Conservation (phyloP, 192 early-diverging fungal species). For the Lunasporangiospora selenospora region DNA sequence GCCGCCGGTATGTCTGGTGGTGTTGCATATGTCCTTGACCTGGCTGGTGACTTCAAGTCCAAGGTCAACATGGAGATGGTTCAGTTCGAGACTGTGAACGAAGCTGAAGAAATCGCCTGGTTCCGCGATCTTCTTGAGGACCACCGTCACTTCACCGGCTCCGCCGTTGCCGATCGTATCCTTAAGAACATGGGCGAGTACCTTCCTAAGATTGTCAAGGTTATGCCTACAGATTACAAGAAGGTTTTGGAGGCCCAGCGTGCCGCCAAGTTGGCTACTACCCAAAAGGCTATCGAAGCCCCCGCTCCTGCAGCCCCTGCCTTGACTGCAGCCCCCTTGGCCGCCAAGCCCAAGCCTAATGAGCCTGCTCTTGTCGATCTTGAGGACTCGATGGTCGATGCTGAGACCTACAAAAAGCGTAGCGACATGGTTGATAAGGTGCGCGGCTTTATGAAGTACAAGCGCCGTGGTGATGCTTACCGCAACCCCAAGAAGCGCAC, state of each 20-base stretch:
- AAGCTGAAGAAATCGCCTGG: conserved; percentile 76
- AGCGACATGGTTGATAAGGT: conserved; percentile 88
- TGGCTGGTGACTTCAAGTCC: conserved; percentile 63
- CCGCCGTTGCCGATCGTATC: conserved; percentile 72
- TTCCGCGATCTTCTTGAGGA: conserved; percentile 81
- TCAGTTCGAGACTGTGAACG: conserved; percentile 80
- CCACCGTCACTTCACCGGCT: conserved; percentile 84
- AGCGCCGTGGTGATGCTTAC: conserved; percentile 86
- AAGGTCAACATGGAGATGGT: conserved; percentile 95
- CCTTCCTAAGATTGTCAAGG: conserved; percentile 88
- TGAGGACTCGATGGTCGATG: conserved; percentile 88
- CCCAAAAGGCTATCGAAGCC: conserved; percentile 23
- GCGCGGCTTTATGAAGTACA: conserved; percentile 95
- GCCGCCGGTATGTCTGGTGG: conserved; percentile 99
- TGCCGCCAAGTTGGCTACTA: conserved; percentile 44
- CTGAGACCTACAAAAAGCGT: conserved; percentile 73
- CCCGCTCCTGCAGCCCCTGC: conserved; percentile 17
- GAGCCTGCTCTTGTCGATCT: conserved; percentile 83
- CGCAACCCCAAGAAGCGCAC: conserved; percentile 82
- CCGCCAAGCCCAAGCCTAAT: conserved; percentile 42
- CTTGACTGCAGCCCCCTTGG: conserved; percentile 43
- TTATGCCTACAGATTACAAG: conserved; percentile 94
- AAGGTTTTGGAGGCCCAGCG: conserved; percentile 75
- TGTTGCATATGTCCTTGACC: conserved; percentile 92
- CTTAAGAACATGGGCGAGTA: conserved; percentile 72